These are phyloP conservation scores for Entrophospora sp. DNA, from an alignment of 192 early-diverging fungal species.

Conservation along the genomic window DNA sequence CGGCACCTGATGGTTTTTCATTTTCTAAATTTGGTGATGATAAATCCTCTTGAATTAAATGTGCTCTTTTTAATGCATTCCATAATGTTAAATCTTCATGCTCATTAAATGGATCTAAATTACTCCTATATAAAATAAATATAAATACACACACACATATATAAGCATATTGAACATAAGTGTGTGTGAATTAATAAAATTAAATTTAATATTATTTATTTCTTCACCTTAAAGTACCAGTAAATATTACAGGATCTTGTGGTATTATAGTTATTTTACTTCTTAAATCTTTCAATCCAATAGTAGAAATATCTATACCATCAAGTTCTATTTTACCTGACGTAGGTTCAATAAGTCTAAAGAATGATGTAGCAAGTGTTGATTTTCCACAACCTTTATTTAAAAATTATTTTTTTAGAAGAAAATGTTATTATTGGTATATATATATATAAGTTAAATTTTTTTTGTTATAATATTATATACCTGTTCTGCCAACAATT, in stretches of 20 bases:
- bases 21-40: slow-evolving; percentile 12
- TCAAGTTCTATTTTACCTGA: slow-evolving; percentile 40
- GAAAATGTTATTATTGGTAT: too few relatives aligned
- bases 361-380: slow-evolving; percentile 44
- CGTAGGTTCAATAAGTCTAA: slow-evolving; percentile 47
- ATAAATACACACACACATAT: too few relatives aligned
- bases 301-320: slow-evolving; percentile 41
- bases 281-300: slow-evolving; percentile 43
- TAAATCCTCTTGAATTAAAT: slow-evolving; percentile 41
- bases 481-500: slow-evolving; percentile 49
- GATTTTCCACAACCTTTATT: slow-evolving; percentile 51
- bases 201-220: background rate
- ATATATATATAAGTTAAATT: background rate
- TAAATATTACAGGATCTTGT: slow-evolving; percentile 70
- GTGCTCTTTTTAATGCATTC: slow-evolving; percentile 66
- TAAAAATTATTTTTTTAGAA: too few relatives aligned
- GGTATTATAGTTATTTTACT: slow-evolving; percentile 56
- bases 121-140: slow-evolving; percentile 37
- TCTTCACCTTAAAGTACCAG: slow-evolving; percentile 41
- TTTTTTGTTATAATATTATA: background rate
- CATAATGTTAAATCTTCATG: slow-evolving; percentile 66
- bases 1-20: background rate
- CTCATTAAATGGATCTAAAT: slow-evolving; percentile 82
- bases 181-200: too few relatives aligned
- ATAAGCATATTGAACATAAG: too few relatives aligned